Evolutionary conservation across 257 asterid species (phyloP), one percentile per base, ranked within the genome.

Genomic region (Capsicum chinense): DNA sequence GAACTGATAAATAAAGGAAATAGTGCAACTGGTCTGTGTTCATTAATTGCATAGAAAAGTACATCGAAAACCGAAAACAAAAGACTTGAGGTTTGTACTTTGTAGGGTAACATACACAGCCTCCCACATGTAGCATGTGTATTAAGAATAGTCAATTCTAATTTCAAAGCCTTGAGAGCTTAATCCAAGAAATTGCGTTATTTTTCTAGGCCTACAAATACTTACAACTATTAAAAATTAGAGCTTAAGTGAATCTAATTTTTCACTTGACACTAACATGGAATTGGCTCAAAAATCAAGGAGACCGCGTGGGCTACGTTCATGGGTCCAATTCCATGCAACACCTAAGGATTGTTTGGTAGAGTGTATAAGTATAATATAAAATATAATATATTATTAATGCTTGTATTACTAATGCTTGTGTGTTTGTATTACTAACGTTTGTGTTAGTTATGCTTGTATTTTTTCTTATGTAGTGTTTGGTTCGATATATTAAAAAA

Each of bases 101-200:
- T n/a, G 56, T 37, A 59, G 64, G 84, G 58, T 70, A 81, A n/a
- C 79, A 86, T 60, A 84, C 89, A 80, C 88, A 39, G 92, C 83
- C 92, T 91, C 95, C 97, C 97, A 95, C 93, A 88, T 90, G 97
- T 64, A 70, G 93, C 97, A 94, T 91, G 98, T 93, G 97, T 88
- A 79, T 87, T 89, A 86, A 87, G 88, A 88, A 90, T 93, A 89
- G 85, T 94, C 88, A 89, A 92, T 84, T 89, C 44, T 66, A 87
- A 84, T 35, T 84, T 84, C 83, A 79, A 83, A 85, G 79, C 85
- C 87, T 84, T 76, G 83, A 84, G 85, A 86, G 88, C 91, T 88
- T 85, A 93, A 91, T 87, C 97, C 97, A 91, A 92, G 87, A 91
- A 81, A 84, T 89, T 86, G 85, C 91, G 35, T 89, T 85, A 70